Evolutionary conservation across 2,329 filamentous ascomycete genomes (phyloP).

Genomic region (Aureobasidium vineae): DNA sequence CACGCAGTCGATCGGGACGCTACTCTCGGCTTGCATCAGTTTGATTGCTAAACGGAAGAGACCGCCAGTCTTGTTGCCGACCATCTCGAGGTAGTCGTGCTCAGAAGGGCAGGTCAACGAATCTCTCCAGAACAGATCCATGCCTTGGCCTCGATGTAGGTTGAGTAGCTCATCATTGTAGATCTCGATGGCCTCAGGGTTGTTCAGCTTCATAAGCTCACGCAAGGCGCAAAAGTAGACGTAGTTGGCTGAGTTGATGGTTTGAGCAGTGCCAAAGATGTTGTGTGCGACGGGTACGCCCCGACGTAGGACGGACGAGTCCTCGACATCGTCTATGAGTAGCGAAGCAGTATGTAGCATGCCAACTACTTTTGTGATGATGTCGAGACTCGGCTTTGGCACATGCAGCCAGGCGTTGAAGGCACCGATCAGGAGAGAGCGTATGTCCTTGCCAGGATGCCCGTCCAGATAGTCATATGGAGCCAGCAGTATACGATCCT

Average conservation of each 20-base stretch:
- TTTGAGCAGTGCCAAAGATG: conserved; percentile 83
- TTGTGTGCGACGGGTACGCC: conserved; percentile 79
- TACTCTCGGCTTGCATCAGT: conserved; percentile 77
- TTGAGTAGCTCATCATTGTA: conserved; percentile 82
- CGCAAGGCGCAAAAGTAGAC: conserved; percentile 78
- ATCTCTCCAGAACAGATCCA: conserved; percentile 90
- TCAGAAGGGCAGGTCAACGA: conserved; percentile 79
- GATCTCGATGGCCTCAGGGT: conserved; percentile 64
- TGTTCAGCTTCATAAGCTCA: conserved; percentile 69
- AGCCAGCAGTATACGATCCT: conserved; percentile 73
- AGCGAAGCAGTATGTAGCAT: conserved; percentile 85
- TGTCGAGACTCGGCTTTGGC: conserved; percentile 63
- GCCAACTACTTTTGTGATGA: conserved; percentile 76
- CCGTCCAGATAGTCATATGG: conserved; percentile 78
- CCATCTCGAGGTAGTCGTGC: conserved; percentile 93
- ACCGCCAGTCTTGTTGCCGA: conserved; percentile 85
- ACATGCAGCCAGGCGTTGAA: conserved; percentile 82
- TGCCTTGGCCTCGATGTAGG: conserved; percentile 81
- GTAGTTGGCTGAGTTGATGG: conserved; percentile 89
- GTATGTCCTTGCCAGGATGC: conserved; percentile 82
- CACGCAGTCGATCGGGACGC: conserved; percentile 62
- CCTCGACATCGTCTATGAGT: conserved; percentile 85
- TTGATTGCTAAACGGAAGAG: conserved; percentile 82
- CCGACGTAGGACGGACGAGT: conserved; percentile 71
- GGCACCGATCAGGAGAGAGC: conserved; percentile 72